Evolutionary conservation across 192 early-diverging fungal species (phyloP).

Genomic region (Backusella psychrophila): DNA sequence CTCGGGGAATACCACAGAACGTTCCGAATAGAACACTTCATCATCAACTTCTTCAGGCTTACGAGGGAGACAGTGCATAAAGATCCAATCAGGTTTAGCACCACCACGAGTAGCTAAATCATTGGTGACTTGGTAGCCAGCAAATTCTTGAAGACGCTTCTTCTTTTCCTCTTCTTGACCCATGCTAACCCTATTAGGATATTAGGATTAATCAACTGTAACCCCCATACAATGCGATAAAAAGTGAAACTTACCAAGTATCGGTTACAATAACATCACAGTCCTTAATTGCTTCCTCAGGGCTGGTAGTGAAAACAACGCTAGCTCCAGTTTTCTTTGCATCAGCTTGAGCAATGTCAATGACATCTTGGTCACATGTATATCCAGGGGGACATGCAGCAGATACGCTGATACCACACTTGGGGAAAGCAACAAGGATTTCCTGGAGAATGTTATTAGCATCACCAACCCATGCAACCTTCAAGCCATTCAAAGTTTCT

Average conservation of each 20-base stretch:
- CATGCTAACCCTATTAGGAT: slow-evolving; percentile 78
- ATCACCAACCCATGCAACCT: slow-evolving; percentile 98
- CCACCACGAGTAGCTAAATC: slow-evolving; percentile 76
- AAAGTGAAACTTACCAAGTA: slow-evolving; percentile 69
- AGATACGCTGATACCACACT: slow-evolving; percentile 77
- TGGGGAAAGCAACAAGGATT: slow-evolving; percentile 85
- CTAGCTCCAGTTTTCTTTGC: slow-evolving; percentile 51
- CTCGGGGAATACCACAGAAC: slow-evolving; percentile 94
- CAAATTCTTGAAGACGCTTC: slow-evolving; percentile 76
- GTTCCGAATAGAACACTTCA: slow-evolving; percentile 88
- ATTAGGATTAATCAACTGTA: not conserved
- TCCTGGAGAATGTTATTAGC: slow-evolving; percentile 97
- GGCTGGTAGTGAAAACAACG: slow-evolving; percentile 61
- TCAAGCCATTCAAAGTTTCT: slow-evolving; percentile 62
- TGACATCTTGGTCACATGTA: slow-evolving; percentile 65
- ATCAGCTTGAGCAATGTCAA: slow-evolving; percentile 63
- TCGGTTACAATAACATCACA: slow-evolving; percentile 96
- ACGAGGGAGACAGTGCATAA: slow-evolving; percentile 98
- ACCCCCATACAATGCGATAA: not conserved
- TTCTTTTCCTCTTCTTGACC: slow-evolving; percentile 93
- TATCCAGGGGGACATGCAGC: slow-evolving; percentile 90
- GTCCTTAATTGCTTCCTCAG: slow-evolving; percentile 71
- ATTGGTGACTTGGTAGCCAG: slow-evolving; percentile 86
- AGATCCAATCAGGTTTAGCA: slow-evolving; percentile 89
- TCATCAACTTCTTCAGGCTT: slow-evolving; percentile 98